Evolutionary conservation across 106 monocot genomes (phyloP).

Genomic region (Dendrobium chrysotoxum): DNA sequence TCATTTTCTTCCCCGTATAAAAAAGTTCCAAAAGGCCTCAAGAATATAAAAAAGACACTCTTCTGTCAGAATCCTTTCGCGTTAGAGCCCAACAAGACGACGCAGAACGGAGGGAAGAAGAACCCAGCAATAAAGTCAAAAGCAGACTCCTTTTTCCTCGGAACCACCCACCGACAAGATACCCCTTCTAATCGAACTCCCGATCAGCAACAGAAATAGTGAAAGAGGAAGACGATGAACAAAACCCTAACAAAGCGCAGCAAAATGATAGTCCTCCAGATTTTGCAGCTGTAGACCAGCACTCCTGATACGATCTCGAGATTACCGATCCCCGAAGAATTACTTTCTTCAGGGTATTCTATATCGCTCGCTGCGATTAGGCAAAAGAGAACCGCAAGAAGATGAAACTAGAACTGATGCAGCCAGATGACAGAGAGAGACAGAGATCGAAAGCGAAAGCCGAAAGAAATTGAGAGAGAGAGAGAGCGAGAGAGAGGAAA

Average conservation of each 20-base stretch:
- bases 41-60: not conserved
- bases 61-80: not conserved
- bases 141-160: not conserved
- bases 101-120: not conserved
- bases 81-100: not conserved
- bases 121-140: not conserved
- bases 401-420: not conserved
- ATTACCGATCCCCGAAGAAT: not conserved
- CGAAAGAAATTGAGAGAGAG: not conserved
- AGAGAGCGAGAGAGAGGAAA: not conserved
- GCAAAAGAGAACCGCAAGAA: not conserved
- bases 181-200: not conserved
- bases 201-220: not conserved
- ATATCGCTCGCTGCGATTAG: not conserved
- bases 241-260: constrained; percentile 11
- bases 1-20: not conserved
- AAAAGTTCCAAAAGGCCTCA: not conserved
- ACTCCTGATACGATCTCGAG: constrained; percentile 1
- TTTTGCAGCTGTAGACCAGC: not conserved
- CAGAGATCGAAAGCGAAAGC: not conserved
- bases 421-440: not conserved
- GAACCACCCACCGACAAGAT: not conserved
- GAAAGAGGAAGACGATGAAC: not conserved
- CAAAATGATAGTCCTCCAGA: not conserved
- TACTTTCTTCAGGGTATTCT: not conserved